Evolutionary conservation across 73 alveolate species (phyloP).

Genomic region (Uronychia binucleata): DNA sequence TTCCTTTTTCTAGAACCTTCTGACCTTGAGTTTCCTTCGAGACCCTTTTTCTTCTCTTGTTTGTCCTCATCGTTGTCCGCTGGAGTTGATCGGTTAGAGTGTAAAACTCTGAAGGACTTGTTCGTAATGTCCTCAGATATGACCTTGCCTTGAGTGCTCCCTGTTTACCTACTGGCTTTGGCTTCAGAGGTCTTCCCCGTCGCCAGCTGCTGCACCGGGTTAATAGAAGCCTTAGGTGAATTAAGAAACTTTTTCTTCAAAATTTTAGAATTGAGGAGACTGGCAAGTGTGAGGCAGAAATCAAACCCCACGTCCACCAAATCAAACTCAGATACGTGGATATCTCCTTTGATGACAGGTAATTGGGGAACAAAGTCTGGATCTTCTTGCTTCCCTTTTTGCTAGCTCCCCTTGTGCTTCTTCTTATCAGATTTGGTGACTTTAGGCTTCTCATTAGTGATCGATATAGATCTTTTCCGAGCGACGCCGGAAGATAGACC

Average conservation of each 20-base stretch:
- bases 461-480: neutral
- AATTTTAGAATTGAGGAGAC: neutral
- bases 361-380: neutral
- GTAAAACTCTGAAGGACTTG: too few relatives aligned
- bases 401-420: neutral
- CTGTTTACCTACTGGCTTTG: neutral
- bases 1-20: neutral
- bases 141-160: too few relatives aligned
- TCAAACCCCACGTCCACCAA: constrained; percentile 43
- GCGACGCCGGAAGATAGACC: neutral
- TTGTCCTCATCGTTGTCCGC: neutral
- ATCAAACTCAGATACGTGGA: constrained; percentile 21
- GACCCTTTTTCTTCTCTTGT: neutral
- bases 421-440: neutral
- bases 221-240: neutral
- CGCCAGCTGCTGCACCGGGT: neutral
- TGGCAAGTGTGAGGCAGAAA: constrained; percentile 11
- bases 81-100: neutral
- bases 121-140: too few relatives aligned
- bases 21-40: neutral
- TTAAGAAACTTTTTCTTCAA: neutral
- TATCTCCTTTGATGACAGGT: constrained; percentile 15
- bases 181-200: neutral
- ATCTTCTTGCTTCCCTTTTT: neutral
- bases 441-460: neutral